A percentile compares a stretch with the other conserved stretches of the same genome.
Conservation (phyloP, 371 early-diverging fungal species). For the Syncephalastrum monosporum region DNA sequence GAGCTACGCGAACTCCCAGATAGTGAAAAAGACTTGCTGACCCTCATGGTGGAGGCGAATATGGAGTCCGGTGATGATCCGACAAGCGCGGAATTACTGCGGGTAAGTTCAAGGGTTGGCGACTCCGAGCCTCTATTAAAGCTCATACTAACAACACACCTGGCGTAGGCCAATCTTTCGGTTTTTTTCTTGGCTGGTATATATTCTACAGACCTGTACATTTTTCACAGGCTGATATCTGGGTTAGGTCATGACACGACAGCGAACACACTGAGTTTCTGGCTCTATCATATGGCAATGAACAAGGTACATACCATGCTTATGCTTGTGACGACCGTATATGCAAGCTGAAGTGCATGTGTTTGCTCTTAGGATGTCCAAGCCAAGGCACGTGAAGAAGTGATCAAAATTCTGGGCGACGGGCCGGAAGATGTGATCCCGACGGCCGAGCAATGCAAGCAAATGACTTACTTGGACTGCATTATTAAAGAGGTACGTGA, state of each 20-base stretch:
- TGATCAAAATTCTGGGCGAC: constrained; percentile 47
- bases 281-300: constrained; percentile 14
- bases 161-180: too few relatives aligned
- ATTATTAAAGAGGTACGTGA: constrained; percentile 28
- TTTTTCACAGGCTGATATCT: too few relatives aligned
- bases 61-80: constrained; percentile 18
- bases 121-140: too few relatives aligned
- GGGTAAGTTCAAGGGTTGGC: constrained; percentile 1
- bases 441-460: constrained; percentile 36
- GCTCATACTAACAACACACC: too few relatives aligned
- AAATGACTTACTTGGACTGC: constrained; percentile 44
- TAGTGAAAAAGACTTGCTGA: constrained; percentile 38
- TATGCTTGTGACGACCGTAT: too few relatives aligned
- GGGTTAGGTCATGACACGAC: constrained; percentile 2
- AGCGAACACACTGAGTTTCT: constrained; percentile 14
- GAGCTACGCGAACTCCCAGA: constrained; percentile 25
- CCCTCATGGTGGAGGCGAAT: constrained; percentile 41
- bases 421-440: constrained; percentile 34
- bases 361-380: constrained; percentile 30
- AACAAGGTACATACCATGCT: constrained; percentile 4
- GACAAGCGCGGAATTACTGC: constrained; percentile 19
- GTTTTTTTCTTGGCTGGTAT: too few relatives aligned
- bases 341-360: too few relatives aligned
- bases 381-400: constrained; percentile 45
- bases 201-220: too few relatives aligned